Base-by-base conservation (phyloP, 2,329 filamentous ascomycete genomes). In the Grosmannia serpens region DNA sequence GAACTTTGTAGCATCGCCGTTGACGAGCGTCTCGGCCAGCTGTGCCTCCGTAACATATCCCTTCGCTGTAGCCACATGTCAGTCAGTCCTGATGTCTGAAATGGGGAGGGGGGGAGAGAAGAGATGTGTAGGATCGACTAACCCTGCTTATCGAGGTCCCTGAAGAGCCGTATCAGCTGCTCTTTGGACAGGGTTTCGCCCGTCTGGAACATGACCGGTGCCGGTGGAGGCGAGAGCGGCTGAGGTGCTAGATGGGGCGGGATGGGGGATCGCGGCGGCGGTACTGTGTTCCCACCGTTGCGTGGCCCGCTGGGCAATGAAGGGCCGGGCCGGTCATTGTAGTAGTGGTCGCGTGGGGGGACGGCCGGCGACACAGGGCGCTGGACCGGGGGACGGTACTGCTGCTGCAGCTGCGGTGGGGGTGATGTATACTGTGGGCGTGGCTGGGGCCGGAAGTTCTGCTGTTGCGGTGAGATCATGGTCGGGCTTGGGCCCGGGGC, bases 1-100 rank as follows among this genome's bases (percentile, higher is more conserved):
- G 71, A 99, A 99, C 5, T 90, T 66, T 1, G 89, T 89, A 83
- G 89, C 96, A 77, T 99, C 94, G 58, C 91, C 92, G 69, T 99
- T 99, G 60, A 97, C 91, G 7, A 99, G 84, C 24, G 94, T 94
- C 1, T 88, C 86, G 11, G 89, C 87, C 49, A 99, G 85, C 72
- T 97, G 92, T 56, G 80, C 79, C 73, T 96, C 91, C 2, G 88
- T 91, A 53, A 99, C 81, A 63, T 91, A 84, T 24, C 92, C 91
- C 56, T 82, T 90, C 58, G 84, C 86, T 82, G 70, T 33, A 53
- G 26, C 20, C 24, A 24, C 20, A 53, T 26, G 41, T 54, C n/a
- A 59, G 54, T 44, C 49, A 49, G 31, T 10, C 10, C 31, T 6
- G 10, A 33, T 33, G 31, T 10, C 31, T 10, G 10, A 10, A 33